Conservation (phyloP, 129 eudicot genomes). For the Calendula officinalis region DNA sequence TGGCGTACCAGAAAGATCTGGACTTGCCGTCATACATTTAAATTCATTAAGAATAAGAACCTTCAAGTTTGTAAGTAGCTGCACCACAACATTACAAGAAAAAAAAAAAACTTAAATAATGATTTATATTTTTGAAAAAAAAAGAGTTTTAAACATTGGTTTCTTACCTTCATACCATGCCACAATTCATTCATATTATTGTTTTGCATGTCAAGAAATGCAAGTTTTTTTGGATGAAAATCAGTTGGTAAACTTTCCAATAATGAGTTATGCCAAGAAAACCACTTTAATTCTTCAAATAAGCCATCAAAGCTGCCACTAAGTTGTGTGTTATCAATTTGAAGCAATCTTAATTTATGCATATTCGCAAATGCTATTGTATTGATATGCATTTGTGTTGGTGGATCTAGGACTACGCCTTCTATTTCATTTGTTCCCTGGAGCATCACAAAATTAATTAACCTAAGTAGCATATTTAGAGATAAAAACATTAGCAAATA, state of each 20-base stretch:
- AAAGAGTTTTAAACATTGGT: neutral
- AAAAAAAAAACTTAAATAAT: too few relatives aligned
- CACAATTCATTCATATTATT: constrained; percentile 1
- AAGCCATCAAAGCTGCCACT: constrained; percentile 4
- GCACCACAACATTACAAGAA: neutral
- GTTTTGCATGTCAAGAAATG: neutral
- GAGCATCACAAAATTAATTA: neutral
- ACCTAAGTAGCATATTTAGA: too few relatives aligned
- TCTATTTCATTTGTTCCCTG: constrained; percentile 1
- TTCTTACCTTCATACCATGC: neutral
- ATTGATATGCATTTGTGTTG: neutral
- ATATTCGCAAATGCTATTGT: constrained; percentile 2
- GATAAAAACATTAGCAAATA: too few relatives aligned
- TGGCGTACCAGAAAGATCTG: too few relatives aligned
- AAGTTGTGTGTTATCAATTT: neutral
- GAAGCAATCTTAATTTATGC: constrained; percentile 6
- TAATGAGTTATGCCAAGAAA: neutral
- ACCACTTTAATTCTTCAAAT: neutral
- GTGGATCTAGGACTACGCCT: neutral
- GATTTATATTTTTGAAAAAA: neutral
- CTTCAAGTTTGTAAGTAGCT: too few relatives aligned
- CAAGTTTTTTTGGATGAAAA: neutral
- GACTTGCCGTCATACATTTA: too few relatives aligned
- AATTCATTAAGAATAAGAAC: too few relatives aligned
- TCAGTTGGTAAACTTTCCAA: constrained; percentile 1